Base-by-base conservation (phyloP, 2,329 filamentous ascomycete species). In the Diaporthe sp. region DNA sequence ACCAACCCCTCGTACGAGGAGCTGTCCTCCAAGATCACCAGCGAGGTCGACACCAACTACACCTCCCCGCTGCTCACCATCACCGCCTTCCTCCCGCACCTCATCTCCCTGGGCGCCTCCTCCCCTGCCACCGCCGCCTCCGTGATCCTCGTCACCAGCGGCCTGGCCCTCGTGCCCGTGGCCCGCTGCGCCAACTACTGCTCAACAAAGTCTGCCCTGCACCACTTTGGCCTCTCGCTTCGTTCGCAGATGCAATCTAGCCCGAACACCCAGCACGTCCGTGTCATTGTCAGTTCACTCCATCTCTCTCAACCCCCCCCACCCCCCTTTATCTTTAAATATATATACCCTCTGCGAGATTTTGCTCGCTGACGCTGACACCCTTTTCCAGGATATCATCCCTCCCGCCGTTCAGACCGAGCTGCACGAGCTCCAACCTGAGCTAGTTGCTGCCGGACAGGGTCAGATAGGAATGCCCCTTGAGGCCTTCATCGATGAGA, bases 171-270 rank as follows among this genome's bases (percentile, higher is more conserved):
- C 13, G 81, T 90, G 15, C 88, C 88, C 0, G 81, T 85, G 2
- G 79, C 82, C n/a, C 79, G 81, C 0, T 84, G 86, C 77, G 83
- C 85, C 1, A 88, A 86, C 47, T 91, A 90, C 82, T 89, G 85
- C 70, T 87, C 87, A 2, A 86, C 86, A 15, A 91, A 90, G 77
- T 85, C 88, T 0, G 89, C 88, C 3, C 79, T 90, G 50, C 87
- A 89, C 77, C 81, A 82, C 6, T 87, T 88, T 68, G 77, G 83
- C 32, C 80, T 77, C 77, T 79, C 79, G 2, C 77, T 81, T n/a
- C 77, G 80, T 35, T 65, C 74, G 6, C 79, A 81, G 76, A 76
- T 81, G 2, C 63, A 68, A 32, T 68, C 63, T 19, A 68, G 63
- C 47, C 47, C 63, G 15, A 73, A 75, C 4, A 81, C 85, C 12